A percentile compares a stretch with the other conserved stretches of the same genome.
These are phyloP conservation scores for Vachellia pachyceras DNA, from an alignment of 306 rosid genomes.

Conservation along the genomic window DNA sequence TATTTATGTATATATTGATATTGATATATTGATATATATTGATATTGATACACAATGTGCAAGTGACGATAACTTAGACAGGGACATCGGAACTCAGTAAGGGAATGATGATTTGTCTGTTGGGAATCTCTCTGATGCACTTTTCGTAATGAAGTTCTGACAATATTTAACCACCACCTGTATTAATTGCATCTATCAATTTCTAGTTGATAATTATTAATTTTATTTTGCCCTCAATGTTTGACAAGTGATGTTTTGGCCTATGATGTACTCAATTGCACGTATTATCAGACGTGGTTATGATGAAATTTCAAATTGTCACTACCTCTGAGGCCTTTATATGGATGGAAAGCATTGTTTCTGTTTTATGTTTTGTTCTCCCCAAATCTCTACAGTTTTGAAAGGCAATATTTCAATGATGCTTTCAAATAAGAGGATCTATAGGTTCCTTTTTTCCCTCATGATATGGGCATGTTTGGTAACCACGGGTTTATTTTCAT, in stretches of 20 bases:
- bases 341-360: not conserved
- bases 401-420: not conserved
- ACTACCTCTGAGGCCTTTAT: constrained; percentile 68
- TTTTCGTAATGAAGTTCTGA: not conserved
- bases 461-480: too few relatives aligned
- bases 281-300: constrained; percentile 52
- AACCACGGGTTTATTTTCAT: too few relatives aligned
- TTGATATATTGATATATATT: too few relatives aligned
- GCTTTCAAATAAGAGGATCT: not conserved
- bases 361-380: not conserved
- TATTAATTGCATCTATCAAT: not conserved
- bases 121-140: constrained; percentile 82
- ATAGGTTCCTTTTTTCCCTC: not conserved
- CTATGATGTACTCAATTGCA: constrained; percentile 61
- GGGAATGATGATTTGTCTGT: constrained; percentile 60
- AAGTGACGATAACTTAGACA: constrained; percentile 65
- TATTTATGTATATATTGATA: too few relatives aligned
- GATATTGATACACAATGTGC: constrained; percentile 27
- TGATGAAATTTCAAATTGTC: constrained; percentile 79
- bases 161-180: not conserved
- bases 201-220: not conserved
- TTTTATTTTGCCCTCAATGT: not conserved
- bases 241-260: constrained; percentile 40
- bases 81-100: constrained; percentile 64
- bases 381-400: not conserved